Evolutionary conservation across 176 grass and related monocot species (phyloP).

Genomic region (Musa acuminata): DNA sequence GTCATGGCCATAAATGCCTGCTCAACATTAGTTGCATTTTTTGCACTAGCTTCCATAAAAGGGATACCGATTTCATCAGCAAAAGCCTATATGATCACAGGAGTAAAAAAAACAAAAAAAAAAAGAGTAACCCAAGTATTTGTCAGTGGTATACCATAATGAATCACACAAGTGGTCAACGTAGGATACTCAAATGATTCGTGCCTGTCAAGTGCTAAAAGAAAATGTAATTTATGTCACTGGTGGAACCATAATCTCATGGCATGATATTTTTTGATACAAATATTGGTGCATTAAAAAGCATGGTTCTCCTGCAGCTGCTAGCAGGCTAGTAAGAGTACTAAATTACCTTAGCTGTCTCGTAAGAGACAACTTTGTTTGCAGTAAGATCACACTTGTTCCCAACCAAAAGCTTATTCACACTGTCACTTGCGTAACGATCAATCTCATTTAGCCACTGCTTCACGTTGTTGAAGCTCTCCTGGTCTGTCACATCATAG

Average conservation of each 20-base stretch:
- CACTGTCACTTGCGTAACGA: constrained; percentile 75
- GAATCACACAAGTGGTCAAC: too few relatives aligned
- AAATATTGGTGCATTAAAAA: too few relatives aligned
- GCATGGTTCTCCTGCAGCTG: too few relatives aligned
- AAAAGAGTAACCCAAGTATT: not conserved
- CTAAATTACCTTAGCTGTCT: constrained; percentile 49
- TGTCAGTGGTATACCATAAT: not conserved
- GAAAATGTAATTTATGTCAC: too few relatives aligned
- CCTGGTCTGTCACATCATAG: constrained; percentile 84
- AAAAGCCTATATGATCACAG: constrained; percentile 26
- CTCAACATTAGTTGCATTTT: constrained; percentile 53
- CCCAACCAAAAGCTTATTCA: constrained; percentile 77
- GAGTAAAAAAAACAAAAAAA: not conserved
- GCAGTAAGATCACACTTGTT: constrained; percentile 72
- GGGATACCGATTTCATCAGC: constrained; percentile 63
- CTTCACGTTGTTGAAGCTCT: constrained; percentile 90
- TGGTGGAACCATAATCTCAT: too few relatives aligned
- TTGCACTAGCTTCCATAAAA: constrained; percentile 66
- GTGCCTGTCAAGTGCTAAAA: too few relatives aligned
- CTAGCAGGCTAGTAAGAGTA: not conserved
- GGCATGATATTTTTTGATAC: too few relatives aligned
- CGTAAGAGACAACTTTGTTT: constrained; percentile 73
- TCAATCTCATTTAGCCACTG: constrained; percentile 90
- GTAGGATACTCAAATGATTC: too few relatives aligned
- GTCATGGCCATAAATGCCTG: constrained; percentile 65